Evolutionary conservation across 352 stramenopile species (phyloP).

Genomic region (Phytophthora europaea): DNA sequence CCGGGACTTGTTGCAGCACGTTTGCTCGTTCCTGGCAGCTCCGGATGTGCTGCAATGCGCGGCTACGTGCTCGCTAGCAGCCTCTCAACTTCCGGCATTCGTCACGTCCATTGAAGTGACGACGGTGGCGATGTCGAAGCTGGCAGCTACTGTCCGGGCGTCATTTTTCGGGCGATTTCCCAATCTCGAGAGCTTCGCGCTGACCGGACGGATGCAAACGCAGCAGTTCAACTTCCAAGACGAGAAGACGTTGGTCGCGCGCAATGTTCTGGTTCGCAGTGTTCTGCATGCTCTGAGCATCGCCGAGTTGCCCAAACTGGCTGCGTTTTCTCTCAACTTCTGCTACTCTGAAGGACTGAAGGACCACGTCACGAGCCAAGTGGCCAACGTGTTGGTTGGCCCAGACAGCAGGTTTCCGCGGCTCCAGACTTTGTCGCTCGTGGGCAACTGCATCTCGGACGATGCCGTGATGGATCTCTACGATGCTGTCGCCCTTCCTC

Average conservation of each 20-base stretch:
- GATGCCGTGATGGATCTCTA: conserved; percentile 51
- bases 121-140: conserved; percentile 28
- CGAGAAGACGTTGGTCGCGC: conserved; percentile 38
- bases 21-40: conserved; percentile 56
- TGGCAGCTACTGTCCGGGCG: conserved; percentile 23
- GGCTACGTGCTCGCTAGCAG: conserved; percentile 42
- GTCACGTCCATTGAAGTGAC: conserved; percentile 50
- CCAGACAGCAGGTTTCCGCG: conserved; percentile 41
- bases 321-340: conserved; percentile 45
- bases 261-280: conserved; percentile 53
- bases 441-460: conserved; percentile 70
- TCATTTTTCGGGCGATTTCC: conserved; percentile 53
- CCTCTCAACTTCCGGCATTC: conserved; percentile 42
- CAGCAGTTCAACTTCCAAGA: conserved; percentile 65
- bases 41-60: conserved; percentile 46
- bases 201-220: conserved; percentile 39
- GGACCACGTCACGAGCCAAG: conserved; percentile 55
- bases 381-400: conserved; percentile 43
- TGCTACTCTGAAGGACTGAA: conserved; percentile 63
- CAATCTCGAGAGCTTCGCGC: conserved; percentile 49
- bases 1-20: conserved; percentile 47
- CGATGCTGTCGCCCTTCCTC: conserved; percentile 38
- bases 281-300: conserved; percentile 42
- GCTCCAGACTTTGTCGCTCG: conserved; percentile 47
- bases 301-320: conserved; percentile 39